Conservation (phyloP, 768 basidiomycete species). For the Hirschioporus abietinus region DNA sequence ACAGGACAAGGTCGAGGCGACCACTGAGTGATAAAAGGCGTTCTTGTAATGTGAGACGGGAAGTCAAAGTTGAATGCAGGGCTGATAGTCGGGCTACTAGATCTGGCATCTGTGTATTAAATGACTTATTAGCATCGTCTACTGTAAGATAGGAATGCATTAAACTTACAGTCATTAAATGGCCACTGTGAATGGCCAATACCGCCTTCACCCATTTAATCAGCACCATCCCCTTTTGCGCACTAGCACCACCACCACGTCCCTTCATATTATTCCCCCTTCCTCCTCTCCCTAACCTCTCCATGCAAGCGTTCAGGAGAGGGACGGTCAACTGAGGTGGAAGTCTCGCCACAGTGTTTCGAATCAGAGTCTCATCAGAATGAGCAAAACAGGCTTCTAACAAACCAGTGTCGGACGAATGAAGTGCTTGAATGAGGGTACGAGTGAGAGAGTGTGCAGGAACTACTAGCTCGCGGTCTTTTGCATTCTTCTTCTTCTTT, state of each 20-base stretch:
- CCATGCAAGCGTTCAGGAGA: slow-evolving; percentile 82
- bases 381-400: slow-evolving; percentile 85
- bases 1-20: slow-evolving; percentile 87
- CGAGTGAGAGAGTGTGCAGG: slow-evolving; percentile 87
- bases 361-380: slow-evolving; percentile 74
- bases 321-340: slow-evolving; percentile 86
- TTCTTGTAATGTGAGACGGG: slow-evolving; percentile 77
- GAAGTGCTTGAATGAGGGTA: slow-evolving; percentile 92
- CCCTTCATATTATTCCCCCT: slow-evolving; percentile 71
- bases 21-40: slow-evolving; percentile 83
- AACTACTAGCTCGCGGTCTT: slow-evolving; percentile 33
- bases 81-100: slow-evolving; percentile 82
- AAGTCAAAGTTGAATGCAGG: slow-evolving; percentile 75
- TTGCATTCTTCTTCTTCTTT: slow-evolving; percentile 30
- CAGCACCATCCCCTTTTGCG: slow-evolving; percentile 65
- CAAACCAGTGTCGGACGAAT: slow-evolving; percentile 86
- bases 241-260: slow-evolving; percentile 72
- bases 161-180: slow-evolving; percentile 85
- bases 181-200: slow-evolving; percentile 78
- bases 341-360: slow-evolving; percentile 80
- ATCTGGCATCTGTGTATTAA: slow-evolving; percentile 71
- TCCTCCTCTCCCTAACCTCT: slow-evolving; percentile 75
- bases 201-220: slow-evolving; percentile 79
- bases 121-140: slow-evolving; percentile 8
- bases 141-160: slow-evolving; percentile 3